phyloP scores from a whole-genome alignment of 345 rosid species.

The Capsella bursapastoris region DNA sequence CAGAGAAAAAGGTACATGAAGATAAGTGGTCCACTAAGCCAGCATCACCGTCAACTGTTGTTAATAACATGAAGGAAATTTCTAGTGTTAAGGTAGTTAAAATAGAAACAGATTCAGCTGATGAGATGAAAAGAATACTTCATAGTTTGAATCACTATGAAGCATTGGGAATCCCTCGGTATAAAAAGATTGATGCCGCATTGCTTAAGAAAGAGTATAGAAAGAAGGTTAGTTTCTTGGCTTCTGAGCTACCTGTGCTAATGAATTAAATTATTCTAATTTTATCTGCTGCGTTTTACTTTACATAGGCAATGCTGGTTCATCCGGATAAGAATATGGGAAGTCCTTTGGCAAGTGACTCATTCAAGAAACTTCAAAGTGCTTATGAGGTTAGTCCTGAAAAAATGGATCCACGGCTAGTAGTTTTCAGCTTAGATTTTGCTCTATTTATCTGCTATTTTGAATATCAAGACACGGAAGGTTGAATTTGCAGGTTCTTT shows the following conservation, averaged over 20 bases:
- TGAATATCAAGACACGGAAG: slow-evolving; percentile 4
- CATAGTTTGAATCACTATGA: slow-evolving; percentile 81
- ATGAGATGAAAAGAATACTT: slow-evolving; percentile 91
- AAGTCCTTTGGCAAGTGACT: slow-evolving; percentile 88
- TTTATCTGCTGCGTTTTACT: background rate
- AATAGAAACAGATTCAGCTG: slow-evolving; percentile 63
- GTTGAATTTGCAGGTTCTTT: slow-evolving; percentile 64
- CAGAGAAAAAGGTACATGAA: slow-evolving; percentile 54
- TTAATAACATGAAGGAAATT: slow-evolving; percentile 54
- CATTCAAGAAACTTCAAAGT: slow-evolving; percentile 97
- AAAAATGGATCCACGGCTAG: background rate
- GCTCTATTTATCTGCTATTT: slow-evolving; percentile 1
- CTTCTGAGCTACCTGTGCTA: background rate
- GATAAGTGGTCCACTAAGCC: slow-evolving; percentile 69
- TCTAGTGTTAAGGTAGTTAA: slow-evolving; percentile 52
- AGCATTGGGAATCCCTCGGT: slow-evolving; percentile 79
- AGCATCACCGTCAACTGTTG: slow-evolving; percentile 56
- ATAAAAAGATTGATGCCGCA: slow-evolving; percentile 62
- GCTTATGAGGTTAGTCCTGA: slow-evolving; percentile 79
- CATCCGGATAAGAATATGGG: slow-evolving; percentile 99
- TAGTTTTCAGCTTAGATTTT: background rate
- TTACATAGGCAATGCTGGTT: slow-evolving; percentile 86
- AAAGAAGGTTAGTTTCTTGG: slow-evolving; percentile 65
- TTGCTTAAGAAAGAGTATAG: slow-evolving; percentile 83
- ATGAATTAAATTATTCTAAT: background rate